phyloP scores from a whole-genome alignment of 352 stramenopile genomes.

The Phytophthora constricta region DNA sequence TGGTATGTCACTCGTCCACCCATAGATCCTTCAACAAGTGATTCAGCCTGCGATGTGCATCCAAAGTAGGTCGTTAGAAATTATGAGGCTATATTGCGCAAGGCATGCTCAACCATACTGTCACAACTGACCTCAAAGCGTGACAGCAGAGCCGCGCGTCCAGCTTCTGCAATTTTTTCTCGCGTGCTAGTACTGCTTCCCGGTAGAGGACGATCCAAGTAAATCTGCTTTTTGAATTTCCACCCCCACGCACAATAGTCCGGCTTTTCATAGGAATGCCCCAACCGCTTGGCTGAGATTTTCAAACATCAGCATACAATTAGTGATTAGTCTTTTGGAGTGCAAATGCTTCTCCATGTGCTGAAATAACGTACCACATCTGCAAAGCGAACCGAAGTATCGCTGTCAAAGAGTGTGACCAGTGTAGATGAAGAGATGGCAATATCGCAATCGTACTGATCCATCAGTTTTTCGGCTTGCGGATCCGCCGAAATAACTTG shows the following conservation, averaged over 20 bases:
- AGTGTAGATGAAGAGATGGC: conserved; percentile 76
- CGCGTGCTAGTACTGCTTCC: conserved; percentile 33
- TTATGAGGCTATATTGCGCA: not conserved
- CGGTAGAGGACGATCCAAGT: conserved; percentile 58
- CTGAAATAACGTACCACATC: conserved; percentile 30
- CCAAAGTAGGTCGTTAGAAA: not conserved
- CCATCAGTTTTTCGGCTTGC: conserved; percentile 65
- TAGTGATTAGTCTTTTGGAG: too few relatives aligned
- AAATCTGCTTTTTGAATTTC: conserved; percentile 54
- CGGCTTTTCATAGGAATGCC: conserved; percentile 67
- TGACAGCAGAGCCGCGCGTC: conserved; percentile 32
- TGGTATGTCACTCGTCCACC: conserved; percentile 55
- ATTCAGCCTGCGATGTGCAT: conserved; percentile 20
- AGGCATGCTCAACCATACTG: not conserved
- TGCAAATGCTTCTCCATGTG: too few relatives aligned
- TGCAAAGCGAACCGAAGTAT: conserved; percentile 36
- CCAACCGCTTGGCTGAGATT: conserved; percentile 52
- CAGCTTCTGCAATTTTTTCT: conserved; percentile 40
- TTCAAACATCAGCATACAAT: not conserved
- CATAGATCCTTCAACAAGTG: conserved; percentile 30
- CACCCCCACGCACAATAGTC: conserved; percentile 30
- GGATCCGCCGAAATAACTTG: conserved; percentile 65
- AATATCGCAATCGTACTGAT: conserved; percentile 71
- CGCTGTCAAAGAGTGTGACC: conserved; percentile 70
- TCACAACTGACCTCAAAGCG: conserved; percentile 34